Conservation (phyloP, 2,329 filamentous ascomycete genomes). For the Gaeumannomyces sp. region DNA sequence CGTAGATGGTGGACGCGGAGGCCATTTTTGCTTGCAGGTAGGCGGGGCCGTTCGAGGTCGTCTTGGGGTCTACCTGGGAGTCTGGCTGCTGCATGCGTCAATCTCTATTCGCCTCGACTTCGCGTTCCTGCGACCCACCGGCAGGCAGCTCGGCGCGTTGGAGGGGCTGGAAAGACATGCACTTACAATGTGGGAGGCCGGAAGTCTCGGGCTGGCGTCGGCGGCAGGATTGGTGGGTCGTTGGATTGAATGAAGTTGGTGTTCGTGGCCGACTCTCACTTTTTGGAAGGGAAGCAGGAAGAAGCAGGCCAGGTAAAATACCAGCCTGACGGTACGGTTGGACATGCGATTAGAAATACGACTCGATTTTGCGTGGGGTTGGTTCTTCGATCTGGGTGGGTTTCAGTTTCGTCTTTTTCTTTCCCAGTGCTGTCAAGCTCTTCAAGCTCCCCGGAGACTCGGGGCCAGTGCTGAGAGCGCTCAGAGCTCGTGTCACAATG, state of each 20-base stretch:
- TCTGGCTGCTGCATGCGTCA: neutral
- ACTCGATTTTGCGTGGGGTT: constrained; percentile 1
- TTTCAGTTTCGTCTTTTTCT: neutral
- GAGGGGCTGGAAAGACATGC: neutral
- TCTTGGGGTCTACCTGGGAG: neutral
- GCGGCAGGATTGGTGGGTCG: neutral
- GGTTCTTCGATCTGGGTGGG: neutral
- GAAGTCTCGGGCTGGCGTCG: neutral
- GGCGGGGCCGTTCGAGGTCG: neutral
- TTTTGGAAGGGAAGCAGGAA: neutral
- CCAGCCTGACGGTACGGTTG: neutral
- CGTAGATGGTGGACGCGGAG: constrained; percentile 68
- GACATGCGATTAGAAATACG: neutral
- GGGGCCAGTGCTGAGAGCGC: too few species aligned
- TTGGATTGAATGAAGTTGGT: neutral
- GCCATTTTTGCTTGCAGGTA: constrained; percentile 42
- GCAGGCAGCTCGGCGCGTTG: neutral
- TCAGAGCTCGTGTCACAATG: too few species aligned
- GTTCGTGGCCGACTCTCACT: neutral
- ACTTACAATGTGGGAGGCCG: neutral
- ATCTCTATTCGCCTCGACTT: neutral
- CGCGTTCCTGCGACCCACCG: neutral
- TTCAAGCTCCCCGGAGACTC: neutral
- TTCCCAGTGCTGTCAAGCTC: neutral
- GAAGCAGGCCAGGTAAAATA: neutral